Conservation (phyloP, 805 yeast genomes). For the Zygoascus tannicola region DNA sequence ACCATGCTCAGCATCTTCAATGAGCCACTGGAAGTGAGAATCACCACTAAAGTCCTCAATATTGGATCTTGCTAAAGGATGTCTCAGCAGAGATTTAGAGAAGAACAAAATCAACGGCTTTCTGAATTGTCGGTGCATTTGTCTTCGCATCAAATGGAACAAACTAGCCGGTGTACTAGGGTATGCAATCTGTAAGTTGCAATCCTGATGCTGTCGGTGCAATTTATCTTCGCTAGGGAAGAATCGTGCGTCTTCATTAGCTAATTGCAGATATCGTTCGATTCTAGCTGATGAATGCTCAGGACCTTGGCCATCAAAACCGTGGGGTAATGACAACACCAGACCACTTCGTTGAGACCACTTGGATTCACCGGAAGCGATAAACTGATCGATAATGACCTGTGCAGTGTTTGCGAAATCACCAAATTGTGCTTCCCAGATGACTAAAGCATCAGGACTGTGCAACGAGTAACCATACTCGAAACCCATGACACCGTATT, state of each 20-base stretch:
- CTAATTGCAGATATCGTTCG: slow-evolving; percentile 90
- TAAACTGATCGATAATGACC: slow-evolving; percentile 92
- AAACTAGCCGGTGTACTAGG: slow-evolving; percentile 96
- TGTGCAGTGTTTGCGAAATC: slow-evolving; percentile 99
- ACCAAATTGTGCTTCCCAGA: slow-evolving; percentile 99
- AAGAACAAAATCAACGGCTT: slow-evolving; percentile 70
- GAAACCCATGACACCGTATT: slow-evolving; percentile 98
- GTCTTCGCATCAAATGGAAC: slow-evolving; percentile 96
- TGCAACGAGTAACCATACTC: slow-evolving; percentile 98
- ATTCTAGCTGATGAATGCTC: slow-evolving; percentile 98
- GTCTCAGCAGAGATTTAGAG: slow-evolving; percentile 91
- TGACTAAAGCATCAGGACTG: slow-evolving; percentile 91
- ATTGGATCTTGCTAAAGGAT: slow-evolving; percentile 89
- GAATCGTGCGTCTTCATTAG: slow-evolving; percentile 89
- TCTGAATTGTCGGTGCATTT: slow-evolving; percentile 98
- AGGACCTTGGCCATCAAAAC: slow-evolving; percentile 99
- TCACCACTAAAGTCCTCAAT: slow-evolving; percentile 83
- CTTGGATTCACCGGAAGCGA: slow-evolving; percentile 93
- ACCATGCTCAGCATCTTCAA: slow-evolving; percentile 85
- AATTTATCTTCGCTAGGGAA: slow-evolving; percentile 88
- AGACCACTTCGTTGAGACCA: slow-evolving; percentile 99
- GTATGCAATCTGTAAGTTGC: slow-evolving; percentile 95
- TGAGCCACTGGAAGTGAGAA: slow-evolving; percentile 89
- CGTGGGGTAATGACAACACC: slow-evolving; percentile 93
- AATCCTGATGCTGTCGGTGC: slow-evolving; percentile 96